Percentiles rank a stretch among this genome's conserved stretches.
These are phyloP conservation scores for Senna siamea DNA, from an alignment of 306 rosid genomes.

Conservation along the genomic window DNA sequence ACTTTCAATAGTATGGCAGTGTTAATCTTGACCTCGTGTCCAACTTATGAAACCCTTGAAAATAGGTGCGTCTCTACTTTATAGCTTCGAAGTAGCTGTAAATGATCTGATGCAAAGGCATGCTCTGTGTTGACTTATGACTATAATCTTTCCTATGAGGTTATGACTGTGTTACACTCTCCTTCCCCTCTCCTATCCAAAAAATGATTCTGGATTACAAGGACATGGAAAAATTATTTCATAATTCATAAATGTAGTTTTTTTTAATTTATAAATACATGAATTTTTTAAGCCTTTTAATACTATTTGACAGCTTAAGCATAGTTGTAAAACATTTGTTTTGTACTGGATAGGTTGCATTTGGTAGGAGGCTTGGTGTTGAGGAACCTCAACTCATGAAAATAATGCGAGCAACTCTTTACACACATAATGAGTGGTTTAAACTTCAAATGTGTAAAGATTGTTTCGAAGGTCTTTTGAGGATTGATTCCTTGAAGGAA, in stretches of 20 bases:
- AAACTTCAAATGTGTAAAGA: slow-evolving; percentile 99
- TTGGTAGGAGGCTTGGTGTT: slow-evolving; percentile 89
- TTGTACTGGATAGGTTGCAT: slow-evolving; percentile 66
- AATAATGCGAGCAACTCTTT: slow-evolving; percentile 80
- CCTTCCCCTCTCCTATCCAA: not conserved
- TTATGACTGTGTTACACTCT: too few species aligned
- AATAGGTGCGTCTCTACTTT: too few species aligned
- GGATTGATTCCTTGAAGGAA: slow-evolving; percentile 87
- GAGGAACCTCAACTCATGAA: slow-evolving; percentile 98
- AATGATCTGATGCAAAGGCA: slow-evolving; percentile 2
- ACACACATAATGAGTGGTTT: slow-evolving; percentile 94
- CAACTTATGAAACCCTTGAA: too few species aligned
- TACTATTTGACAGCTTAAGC: slow-evolving; percentile 11
- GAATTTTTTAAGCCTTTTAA: not conserved
- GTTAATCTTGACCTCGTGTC: too few species aligned
- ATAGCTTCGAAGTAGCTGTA: slow-evolving; percentile 8
- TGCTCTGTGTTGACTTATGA: not conserved
- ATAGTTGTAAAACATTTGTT: slow-evolving; percentile 18
- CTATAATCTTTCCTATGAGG: slow-evolving; percentile 9
- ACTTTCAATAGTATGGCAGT: too few species aligned
- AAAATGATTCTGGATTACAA: not conserved
- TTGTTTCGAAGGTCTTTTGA: slow-evolving; percentile 80
- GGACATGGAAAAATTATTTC: too few species aligned
- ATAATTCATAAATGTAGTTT: not conserved
- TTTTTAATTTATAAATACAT: too few species aligned